Evolutionary conservation across 1,139 yeast species (phyloP), one percentile per base, ranked within the genome.

Genomic region (Debaryomyces singareniensis): DNA sequence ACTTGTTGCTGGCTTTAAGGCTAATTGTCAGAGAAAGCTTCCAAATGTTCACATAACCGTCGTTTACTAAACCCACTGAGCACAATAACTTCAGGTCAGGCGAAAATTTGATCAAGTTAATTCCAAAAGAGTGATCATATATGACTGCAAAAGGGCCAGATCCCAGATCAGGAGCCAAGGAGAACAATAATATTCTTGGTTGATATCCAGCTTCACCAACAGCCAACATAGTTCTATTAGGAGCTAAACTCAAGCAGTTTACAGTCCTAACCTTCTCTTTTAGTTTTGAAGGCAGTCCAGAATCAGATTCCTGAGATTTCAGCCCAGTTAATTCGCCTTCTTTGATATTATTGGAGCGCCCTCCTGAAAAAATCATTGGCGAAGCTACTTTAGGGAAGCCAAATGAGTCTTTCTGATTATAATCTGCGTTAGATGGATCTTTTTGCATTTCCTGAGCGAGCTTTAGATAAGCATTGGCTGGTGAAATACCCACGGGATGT

Each of bases 171-270:
- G 66, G 58, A 0, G 82, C 80, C 9, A 75, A 52, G 2, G 84
- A 75, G 43, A 69, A 80, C 5, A 80, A 44, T 20, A 78, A 53
- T 2, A 80, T 64, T 16, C 85, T 55, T 1, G 89, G 87, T 37
- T 68, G 74, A 39, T 76, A 75, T 0, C 87, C 87, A 0, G 64
- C 52, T 44, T 80, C 87, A 1, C 87, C 89, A 5, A 77, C 71
- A 0, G 85, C 86, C 26, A 80, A 47, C 9, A 73, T 40, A 29
- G 51, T 60, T 25, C 59, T 62, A 43, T 72, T 68, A 0, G 80
- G 74, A 0, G 83, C 68, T 5, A 78, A 49, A 1, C 79, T 69
- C 9, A 78, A 51, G 35, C 81, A 72, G 31, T 69, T 68, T 16
- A 78, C 63, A 0, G 75, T 58, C 33, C 80, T 61, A 24, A 76